Percentiles rank a stretch among this genome's conserved stretches.
phyloP scores from a whole-genome alignment of 257 asterid species.

The Jasminum sambac region DNA sequence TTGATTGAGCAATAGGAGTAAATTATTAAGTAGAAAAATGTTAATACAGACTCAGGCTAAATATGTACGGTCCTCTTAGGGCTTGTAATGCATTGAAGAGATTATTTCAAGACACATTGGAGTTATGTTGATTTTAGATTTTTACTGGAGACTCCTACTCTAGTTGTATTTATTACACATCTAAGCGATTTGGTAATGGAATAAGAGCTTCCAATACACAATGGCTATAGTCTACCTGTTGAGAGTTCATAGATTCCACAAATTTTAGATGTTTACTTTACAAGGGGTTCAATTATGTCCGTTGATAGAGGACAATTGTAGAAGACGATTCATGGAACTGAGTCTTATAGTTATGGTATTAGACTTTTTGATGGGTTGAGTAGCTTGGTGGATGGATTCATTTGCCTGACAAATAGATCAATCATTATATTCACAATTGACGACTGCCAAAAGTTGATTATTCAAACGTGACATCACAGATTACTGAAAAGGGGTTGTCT shows the following conservation, averaged over 20 bases:
- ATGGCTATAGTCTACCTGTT: background rate
- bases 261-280: constrained; percentile 1
- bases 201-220: background rate
- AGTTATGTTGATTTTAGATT: background rate
- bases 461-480: constrained; percentile 3
- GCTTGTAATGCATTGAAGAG: background rate
- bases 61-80: background rate
- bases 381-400: background rate
- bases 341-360: background rate
- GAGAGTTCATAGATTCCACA: background rate
- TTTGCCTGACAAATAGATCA: background rate
- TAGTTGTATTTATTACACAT: background rate
- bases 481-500: constrained; percentile 9
- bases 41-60: too few species aligned
- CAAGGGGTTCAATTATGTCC: constrained; percentile 3
- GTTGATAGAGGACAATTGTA: too few species aligned
- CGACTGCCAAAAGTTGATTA: background rate
- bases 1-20: too few species aligned
- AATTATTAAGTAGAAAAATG: too few species aligned
- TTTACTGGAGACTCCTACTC: background rate
- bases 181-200: background rate
- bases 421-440: background rate
- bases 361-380: background rate
- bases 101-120: background rate
- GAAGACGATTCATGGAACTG: background rate